Base-by-base conservation (phyloP, 2,329 filamentous ascomycete species). In the Teratosphaeria destructans region DNA sequence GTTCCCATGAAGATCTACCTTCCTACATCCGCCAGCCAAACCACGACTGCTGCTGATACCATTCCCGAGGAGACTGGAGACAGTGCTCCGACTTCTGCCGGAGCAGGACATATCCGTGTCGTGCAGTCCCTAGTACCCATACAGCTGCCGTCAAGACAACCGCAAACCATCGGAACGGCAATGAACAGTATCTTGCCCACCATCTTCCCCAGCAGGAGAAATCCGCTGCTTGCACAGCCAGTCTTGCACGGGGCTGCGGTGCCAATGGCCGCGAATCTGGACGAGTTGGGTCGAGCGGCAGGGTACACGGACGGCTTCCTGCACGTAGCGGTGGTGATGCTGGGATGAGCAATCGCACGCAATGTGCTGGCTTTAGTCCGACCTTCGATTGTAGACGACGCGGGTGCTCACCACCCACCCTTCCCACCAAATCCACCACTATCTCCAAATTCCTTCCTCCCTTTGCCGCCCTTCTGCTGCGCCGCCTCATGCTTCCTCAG, bases 251-350 rank as follows among this genome's bases (percentile, higher is more conserved):
- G 94, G 0, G 89, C 86, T 1, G 81, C 85, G 0, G 82, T 96
- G 60, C 93, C 94, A 0, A 88, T 97, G 77, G 76, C 79, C 61
- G 88, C 91, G 1, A 86, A 86, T 27, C 74, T 99, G 19, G 88
- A 90, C 69, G 93, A 96, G 54, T 73, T 99, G 60, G 88, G 94
- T 75, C 82, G 85, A 59, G 87, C 88, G 68, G 88, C 89, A 3
- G 85, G 90, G 1, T 97, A 96, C 77, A 85, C 90, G 0, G 94
- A 99, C 75, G 94, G 94, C 0, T 99, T 92, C 87, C 74, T 96
- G 29, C 90, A 90, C 73, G 75, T 96, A 52, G 88, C 90, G 57
- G 82, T 96, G 5, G 81, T 86, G 23, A 87, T 95, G 77, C 79
- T 90, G 70, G 77, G 76, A 14, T 82, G 69, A 74, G 16, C 3